Percentiles rank a stretch among this genome's conserved stretches.
phyloP scores from a whole-genome alignment of 257 asterid genomes.

The Craterostigma plantagineum region DNA sequence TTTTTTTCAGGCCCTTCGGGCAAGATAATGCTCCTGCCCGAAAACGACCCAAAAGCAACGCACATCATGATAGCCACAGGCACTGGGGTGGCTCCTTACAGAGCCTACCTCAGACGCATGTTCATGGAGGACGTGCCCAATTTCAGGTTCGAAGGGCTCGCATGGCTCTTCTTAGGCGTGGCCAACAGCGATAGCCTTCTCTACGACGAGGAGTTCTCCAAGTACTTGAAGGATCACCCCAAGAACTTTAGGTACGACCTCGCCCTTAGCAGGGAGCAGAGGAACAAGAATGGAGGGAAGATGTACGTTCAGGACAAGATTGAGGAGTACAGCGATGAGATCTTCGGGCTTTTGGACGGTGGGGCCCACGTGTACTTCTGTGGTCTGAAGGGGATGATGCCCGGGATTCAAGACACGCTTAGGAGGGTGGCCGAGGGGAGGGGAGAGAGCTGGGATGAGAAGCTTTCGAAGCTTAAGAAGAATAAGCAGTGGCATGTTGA shows the following conservation, averaged over 20 bases:
- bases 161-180: slow-evolving; percentile 98
- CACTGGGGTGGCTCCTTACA: slow-evolving; percentile 86
- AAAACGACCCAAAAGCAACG: slow-evolving; percentile 66
- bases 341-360: slow-evolving; percentile 63
- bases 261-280: slow-evolving; percentile 87
- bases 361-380: slow-evolving; percentile 95
- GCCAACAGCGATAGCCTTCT: slow-evolving; percentile 82
- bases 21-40: slow-evolving; percentile 90
- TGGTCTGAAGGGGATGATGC: slow-evolving; percentile 98
- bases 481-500: slow-evolving; percentile 98
- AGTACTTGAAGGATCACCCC: slow-evolving; percentile 54
- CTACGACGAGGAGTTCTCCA: slow-evolving; percentile 70
- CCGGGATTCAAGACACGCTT: slow-evolving; percentile 86
- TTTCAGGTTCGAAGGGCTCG: slow-evolving; percentile 66
- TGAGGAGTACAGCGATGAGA: slow-evolving; percentile 85
- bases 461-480: slow-evolving; percentile 71
- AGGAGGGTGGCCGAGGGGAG: slow-evolving; percentile 72
- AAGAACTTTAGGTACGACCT: slow-evolving; percentile 64
- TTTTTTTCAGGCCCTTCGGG: slow-evolving; percentile 92
- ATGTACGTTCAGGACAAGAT: slow-evolving; percentile 96
- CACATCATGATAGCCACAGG: slow-evolving; percentile 98
- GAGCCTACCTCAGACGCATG: slow-evolving; percentile 95
- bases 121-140: slow-evolving; percentile 82
- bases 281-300: slow-evolving; percentile 76
- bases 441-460: slow-evolving; percentile 88